Conservation (phyloP, 225 moss, liverwort and hornwort species). For the Sphagnum tenellum region DNA sequence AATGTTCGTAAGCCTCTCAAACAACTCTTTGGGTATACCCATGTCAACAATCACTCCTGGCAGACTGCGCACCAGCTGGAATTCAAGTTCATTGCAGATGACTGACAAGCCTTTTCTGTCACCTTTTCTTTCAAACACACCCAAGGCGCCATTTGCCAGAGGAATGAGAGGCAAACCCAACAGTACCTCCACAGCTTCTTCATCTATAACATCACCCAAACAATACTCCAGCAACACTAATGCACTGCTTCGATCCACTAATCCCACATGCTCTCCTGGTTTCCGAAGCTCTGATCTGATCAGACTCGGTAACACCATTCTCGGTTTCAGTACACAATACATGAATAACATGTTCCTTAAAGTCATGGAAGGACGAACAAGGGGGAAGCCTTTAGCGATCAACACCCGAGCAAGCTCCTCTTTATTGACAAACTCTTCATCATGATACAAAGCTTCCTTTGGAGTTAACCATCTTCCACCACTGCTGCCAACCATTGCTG, state of each 20-base stretch:
- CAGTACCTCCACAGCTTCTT: slow-evolving; percentile 52
- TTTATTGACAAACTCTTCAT: slow-evolving; percentile 66
- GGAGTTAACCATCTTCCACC: slow-evolving; percentile 71
- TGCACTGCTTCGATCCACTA: slow-evolving; percentile 37
- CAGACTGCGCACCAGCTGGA: slow-evolving; percentile 35
- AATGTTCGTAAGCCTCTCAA: slow-evolving; percentile 52
- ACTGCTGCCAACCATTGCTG: slow-evolving; percentile 8
- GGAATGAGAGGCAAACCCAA: slow-evolving; percentile 65
- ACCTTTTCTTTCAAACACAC: slow-evolving; percentile 46
- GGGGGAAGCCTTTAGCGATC: slow-evolving; percentile 50
- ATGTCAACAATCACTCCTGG: slow-evolving; percentile 50
- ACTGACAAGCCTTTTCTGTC: slow-evolving; percentile 25
- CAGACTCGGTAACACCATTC: slow-evolving; percentile 52
- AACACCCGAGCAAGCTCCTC: slow-evolving; percentile 58
- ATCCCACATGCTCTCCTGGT: slow-evolving; percentile 52
- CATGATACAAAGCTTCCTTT: slow-evolving; percentile 59
- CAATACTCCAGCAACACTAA: slow-evolving; percentile 73
- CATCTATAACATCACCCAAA: slow-evolving; percentile 78
- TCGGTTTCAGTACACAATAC: slow-evolving; percentile 44
- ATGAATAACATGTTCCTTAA: slow-evolving; percentile 48
- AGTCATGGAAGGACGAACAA: slow-evolving; percentile 41
- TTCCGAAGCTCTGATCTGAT: slow-evolving; percentile 64
- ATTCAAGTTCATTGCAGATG: slow-evolving; percentile 48
- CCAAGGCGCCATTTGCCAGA: slow-evolving; percentile 56
- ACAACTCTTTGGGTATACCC: slow-evolving; percentile 32